A percentile compares a stretch with the other conserved stretches of the same genome.
phyloP scores from a whole-genome alignment of 2,329 filamentous ascomycete genomes.

The Cryphonectria carpinicola region DNA sequence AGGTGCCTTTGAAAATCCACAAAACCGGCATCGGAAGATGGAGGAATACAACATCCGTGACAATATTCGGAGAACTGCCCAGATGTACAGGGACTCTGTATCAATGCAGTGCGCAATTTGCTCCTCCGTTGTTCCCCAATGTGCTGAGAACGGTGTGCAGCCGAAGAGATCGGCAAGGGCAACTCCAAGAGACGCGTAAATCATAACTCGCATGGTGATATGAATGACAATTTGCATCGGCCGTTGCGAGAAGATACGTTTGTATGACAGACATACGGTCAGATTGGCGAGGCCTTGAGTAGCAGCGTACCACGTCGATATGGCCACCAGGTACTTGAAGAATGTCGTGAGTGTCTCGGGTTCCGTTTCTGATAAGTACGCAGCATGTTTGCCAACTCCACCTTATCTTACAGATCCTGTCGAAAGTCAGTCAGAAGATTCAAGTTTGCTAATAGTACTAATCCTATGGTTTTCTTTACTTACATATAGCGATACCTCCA shows the following conservation, averaged over 20 bases:
- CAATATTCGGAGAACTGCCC: slow-evolving; percentile 42
- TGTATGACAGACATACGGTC: slow-evolving; percentile 31
- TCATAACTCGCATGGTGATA: slow-evolving; percentile 8
- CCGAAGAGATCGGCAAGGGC: background rate
- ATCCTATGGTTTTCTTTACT: background rate
- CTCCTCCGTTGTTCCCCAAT: slow-evolving; percentile 25
- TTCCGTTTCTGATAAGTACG: background rate
- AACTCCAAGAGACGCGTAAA: background rate
- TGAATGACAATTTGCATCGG: slow-evolving; percentile 23
- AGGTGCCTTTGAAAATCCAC: slow-evolving; percentile 33
- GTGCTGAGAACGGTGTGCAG: slow-evolving; percentile 1
- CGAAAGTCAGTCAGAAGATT: background rate
- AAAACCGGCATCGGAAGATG: slow-evolving; percentile 41
- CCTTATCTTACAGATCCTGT: background rate
- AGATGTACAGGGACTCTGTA: slow-evolving; percentile 35
- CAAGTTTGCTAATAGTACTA: background rate
- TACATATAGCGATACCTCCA: slow-evolving; percentile 11
- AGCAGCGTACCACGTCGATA: slow-evolving; percentile 31
- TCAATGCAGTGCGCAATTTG: slow-evolving; percentile 34
- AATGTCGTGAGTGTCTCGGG: slow-evolving; percentile 14
- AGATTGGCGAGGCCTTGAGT: slow-evolving; percentile 31
- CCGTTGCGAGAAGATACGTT: slow-evolving; percentile 30
- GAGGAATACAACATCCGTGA: slow-evolving; percentile 41
- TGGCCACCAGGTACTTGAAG: slow-evolving; percentile 31
- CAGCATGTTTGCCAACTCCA: too few relatives aligned